phyloP scores from a whole-genome alignment of 768 basidiomycete genomes.

The Stropharia rugosoannulata region DNA sequence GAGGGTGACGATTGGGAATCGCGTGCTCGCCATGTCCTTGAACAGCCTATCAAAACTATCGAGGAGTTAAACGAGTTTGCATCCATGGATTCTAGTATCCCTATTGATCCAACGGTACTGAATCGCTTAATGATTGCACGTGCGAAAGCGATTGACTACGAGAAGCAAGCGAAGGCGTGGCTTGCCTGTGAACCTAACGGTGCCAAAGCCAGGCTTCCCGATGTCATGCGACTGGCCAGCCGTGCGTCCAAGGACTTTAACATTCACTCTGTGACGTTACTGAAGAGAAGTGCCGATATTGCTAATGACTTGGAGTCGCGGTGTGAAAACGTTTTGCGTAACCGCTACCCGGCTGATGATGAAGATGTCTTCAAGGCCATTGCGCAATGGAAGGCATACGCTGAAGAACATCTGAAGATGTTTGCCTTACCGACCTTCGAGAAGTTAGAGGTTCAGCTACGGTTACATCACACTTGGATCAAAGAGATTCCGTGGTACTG shows the following conservation, averaged over 20 bases:
- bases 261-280: slow-evolving; percentile 61
- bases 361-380: slow-evolving; percentile 74
- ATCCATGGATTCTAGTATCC: slow-evolving; percentile 61
- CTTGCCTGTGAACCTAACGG: slow-evolving; percentile 54
- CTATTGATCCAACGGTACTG: slow-evolving; percentile 66
- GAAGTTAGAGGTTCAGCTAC: slow-evolving; percentile 67
- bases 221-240: slow-evolving; percentile 65
- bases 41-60: slow-evolving; percentile 70
- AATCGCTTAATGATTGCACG: slow-evolving; percentile 64
- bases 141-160: slow-evolving; percentile 73
- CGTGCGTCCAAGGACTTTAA: slow-evolving; percentile 78
- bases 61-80: slow-evolving; percentile 76
- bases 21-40: slow-evolving; percentile 62
- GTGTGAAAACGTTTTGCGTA: slow-evolving; percentile 72
- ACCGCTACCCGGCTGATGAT: slow-evolving; percentile 53
- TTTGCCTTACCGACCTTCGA: slow-evolving; percentile 75
- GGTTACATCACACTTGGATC: slow-evolving; percentile 68
- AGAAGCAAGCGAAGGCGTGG: slow-evolving; percentile 77
- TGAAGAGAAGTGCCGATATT: slow-evolving; percentile 71
- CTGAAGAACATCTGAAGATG: slow-evolving; percentile 67
- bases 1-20: slow-evolving; percentile 80
- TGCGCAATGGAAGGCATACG: slow-evolving; percentile 71
- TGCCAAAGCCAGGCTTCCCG: slow-evolving; percentile 60
- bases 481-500: slow-evolving; percentile 81
- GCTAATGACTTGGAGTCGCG: slow-evolving; percentile 76